Percentiles rank a stretch among this genome's conserved stretches.
phyloP scores from a whole-genome alignment of 306 rosid genomes.

The Prunus padus region DNA sequence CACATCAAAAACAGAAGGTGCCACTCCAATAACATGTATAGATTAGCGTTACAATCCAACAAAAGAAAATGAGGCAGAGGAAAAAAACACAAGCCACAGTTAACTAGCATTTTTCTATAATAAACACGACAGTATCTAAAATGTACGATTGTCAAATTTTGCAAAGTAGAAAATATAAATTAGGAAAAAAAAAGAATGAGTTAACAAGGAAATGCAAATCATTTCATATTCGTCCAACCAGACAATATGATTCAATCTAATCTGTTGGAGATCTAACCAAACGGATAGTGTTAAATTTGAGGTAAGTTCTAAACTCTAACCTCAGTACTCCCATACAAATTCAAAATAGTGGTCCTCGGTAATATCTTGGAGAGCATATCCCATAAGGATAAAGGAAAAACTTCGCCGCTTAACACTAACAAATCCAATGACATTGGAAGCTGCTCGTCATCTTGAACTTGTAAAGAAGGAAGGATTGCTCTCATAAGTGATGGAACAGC shows the following conservation, averaged over 20 bases:
- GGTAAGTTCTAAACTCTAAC: constrained; percentile 31
- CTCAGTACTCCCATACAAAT: constrained; percentile 93
- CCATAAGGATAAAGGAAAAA: constrained; percentile 64
- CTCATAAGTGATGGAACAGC: constrained; percentile 85
- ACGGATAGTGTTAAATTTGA: not conserved
- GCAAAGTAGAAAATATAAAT: not conserved
- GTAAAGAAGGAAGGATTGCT: constrained; percentile 67
- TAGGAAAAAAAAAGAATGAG: not conserved
- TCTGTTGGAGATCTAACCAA: constrained; percentile 1
- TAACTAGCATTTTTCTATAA: too few relatives aligned
- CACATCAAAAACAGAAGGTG: not conserved
- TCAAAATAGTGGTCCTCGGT: constrained; percentile 76
- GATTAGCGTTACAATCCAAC: too few relatives aligned
- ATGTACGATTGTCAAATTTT: not conserved
- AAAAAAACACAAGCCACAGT: accelerated
- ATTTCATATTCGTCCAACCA: not conserved
- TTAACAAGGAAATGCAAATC: not conserved
- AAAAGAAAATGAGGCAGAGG: too few relatives aligned
- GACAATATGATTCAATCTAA: not conserved
- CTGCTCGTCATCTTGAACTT: constrained; percentile 24
- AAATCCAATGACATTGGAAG: constrained; percentile 52
- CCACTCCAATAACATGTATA: too few relatives aligned
- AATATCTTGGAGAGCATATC: constrained; percentile 50
- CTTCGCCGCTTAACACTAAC: constrained; percentile 87
- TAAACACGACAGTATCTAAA: not conserved